Evolutionary conservation across 2,329 filamentous ascomycete genomes (phyloP).

Genomic region (Bipolaris bicolor): DNA sequence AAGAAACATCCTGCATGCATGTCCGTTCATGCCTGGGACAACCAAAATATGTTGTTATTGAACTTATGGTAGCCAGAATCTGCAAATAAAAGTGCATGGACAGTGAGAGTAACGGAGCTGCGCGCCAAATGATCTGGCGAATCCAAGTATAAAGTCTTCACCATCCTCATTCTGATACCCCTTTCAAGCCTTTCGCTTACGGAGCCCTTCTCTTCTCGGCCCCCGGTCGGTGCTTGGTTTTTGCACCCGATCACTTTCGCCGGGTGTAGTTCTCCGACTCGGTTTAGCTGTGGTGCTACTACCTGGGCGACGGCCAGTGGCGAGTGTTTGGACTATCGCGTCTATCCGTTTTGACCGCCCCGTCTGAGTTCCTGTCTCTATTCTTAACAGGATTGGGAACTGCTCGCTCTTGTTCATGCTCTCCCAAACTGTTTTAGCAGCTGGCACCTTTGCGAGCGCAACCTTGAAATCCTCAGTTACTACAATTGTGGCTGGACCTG

Average conservation of each 20-base stretch:
- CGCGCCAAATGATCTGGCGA: no score
- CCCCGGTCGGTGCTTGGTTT: background rate
- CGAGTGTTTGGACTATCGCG: constrained; percentile 47
- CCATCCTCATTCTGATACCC: no score
- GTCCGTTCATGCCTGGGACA: no score
- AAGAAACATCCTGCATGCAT: no score
- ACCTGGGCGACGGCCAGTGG: constrained; percentile 9
- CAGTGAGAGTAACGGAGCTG: no score
- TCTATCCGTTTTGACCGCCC: constrained; percentile 49
- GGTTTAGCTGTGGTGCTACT: background rate
- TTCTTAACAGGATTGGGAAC: constrained; percentile 55
- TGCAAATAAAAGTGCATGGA: no score
- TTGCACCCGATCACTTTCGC: background rate
- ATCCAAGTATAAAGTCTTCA: no score
- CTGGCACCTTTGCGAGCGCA: constrained; percentile 49
- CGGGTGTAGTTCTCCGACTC: background rate
- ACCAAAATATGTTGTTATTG: no score
- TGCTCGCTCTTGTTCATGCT: constrained; percentile 54
- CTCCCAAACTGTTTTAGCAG: constrained; percentile 52
- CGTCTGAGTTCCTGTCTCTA: constrained; percentile 51
- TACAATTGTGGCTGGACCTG: constrained; percentile 55
- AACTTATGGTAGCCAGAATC: no score
- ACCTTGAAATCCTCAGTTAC: constrained; percentile 58
- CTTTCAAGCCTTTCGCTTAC: constrained; percentile 4
- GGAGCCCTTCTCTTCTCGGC: background rate